Conservation (phyloP, 108 stramenopile species). For the Aurantiochytrium sp. region DNA sequence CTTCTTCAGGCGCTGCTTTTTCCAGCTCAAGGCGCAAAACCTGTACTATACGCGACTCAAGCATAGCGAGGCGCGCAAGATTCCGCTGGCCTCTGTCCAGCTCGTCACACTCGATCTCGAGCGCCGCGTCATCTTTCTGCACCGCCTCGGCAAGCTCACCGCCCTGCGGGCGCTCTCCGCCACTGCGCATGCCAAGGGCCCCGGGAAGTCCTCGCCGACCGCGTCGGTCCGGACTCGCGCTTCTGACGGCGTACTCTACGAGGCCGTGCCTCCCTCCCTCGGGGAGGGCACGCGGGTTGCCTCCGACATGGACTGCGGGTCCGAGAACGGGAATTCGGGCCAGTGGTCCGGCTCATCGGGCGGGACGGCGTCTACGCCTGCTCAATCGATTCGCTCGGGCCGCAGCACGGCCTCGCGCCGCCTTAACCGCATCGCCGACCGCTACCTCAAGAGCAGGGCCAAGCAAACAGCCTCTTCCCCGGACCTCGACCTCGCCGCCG, state of each 20-base stretch:
- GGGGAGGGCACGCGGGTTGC: too few relatives aligned
- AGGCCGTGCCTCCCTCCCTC: too few relatives aligned
- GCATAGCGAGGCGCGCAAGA: neutral
- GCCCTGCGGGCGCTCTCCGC: neutral
- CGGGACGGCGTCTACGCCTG: neutral
- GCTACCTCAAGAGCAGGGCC: neutral
- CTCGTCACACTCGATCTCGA: neutral
- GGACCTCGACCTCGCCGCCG: too few relatives aligned
- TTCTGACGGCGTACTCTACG: neutral
- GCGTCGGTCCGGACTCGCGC: neutral
- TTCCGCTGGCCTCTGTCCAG: neutral
- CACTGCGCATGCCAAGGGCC: neutral
- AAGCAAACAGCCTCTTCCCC: too few relatives aligned
- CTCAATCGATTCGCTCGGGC: neutral
- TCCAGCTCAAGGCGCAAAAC: conserved; percentile 1
- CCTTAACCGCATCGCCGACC: neutral
- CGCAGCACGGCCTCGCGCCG: neutral
- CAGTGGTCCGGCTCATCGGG: neutral
- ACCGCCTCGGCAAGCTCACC: neutral
- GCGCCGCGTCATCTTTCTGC: neutral
- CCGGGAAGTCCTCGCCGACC: too few relatives aligned
- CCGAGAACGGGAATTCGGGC: neutral
- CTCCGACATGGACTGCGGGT: neutral
- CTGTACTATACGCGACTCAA: neutral
- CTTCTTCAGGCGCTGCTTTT: neutral